Evolutionary conservation across 768 basidiomycete species (phyloP), one percentile per base, ranked within the genome.

Genomic region (Kwoniella sp.): DNA sequence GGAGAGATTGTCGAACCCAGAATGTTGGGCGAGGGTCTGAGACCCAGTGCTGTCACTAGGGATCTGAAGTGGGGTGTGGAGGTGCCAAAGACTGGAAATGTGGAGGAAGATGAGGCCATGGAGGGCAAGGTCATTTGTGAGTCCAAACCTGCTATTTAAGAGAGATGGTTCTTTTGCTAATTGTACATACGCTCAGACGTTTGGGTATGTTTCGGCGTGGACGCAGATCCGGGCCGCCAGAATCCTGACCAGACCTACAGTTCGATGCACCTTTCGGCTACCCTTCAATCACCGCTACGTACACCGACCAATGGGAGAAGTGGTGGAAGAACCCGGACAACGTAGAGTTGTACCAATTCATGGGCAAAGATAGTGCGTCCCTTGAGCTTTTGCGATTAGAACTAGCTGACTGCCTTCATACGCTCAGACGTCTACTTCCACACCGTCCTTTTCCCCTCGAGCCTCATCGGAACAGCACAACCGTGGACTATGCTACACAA

Each of bases 251-350:
- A 17, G 9, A 17, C 41, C 40, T 42, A 3, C 51, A 91, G 93
- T 96, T 93, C 68, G 93, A 99, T 62, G 93, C 93, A 0, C 88
- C 89, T 7, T 88, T 95, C 50, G 95, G 95, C 52, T 99, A 99
- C 74, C 84, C 88, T 3, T 95, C 92, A 75, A 96, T 99, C 58
- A 99, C 95, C 1, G 90, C 91, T 46, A 87, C 85, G 69, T 91
- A 92, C 78, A 93, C 89, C 29, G 78, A 86, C 17, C 86, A 95
- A 58, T 99, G 95, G 95, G 83, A 85, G 74, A 80, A 83, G 73
- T 99, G 95, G 95, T 99, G 95, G 95, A 83, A 87, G 68, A 86
- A 92, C 68, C 87, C 86, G 1, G 79, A 88, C 61, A 80, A 96
- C 63, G 91, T 99, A 53, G 80, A 82, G 62, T 78, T 98, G 44